phyloP scores from a whole-genome alignment of 2,329 filamentous ascomycete species.

The Colletotrichum tropicale region DNA sequence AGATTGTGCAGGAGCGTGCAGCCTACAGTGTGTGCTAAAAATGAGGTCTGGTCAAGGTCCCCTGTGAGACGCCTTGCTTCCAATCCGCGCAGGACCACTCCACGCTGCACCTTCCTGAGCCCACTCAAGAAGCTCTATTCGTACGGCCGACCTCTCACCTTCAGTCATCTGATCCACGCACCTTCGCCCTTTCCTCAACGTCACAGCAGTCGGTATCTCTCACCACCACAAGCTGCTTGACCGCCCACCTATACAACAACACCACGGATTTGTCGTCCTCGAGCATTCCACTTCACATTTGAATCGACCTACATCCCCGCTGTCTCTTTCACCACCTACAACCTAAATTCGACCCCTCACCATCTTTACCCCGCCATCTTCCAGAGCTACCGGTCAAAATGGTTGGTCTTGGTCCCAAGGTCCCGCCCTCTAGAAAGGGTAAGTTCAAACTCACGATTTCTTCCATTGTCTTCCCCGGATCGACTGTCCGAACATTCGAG shows the following conservation, averaged over 20 bases:
- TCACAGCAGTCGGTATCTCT: not conserved
- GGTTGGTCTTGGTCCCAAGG: constrained; percentile 56
- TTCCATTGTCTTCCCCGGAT: constrained; percentile 2
- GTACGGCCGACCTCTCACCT: constrained; percentile 3
- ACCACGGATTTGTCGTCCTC: not conserved
- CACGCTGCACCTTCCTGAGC: not conserved
- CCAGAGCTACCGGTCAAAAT: constrained; percentile 39
- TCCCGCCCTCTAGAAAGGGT: constrained; percentile 68
- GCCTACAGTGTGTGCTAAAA: not conserved
- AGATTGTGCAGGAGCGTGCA: not conserved
- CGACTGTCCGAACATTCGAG: not conserved
- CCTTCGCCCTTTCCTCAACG: constrained; percentile 18
- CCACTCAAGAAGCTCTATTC: not conserved
- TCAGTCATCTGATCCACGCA: constrained; percentile 17
- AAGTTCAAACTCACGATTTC: constrained; percentile 41
- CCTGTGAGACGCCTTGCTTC: not conserved
- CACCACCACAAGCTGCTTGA: not conserved
- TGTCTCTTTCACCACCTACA: not conserved
- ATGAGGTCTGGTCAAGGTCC: not conserved
- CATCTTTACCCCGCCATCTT: constrained; percentile 33
- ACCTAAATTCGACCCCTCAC: constrained; percentile 16
- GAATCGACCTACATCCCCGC: not conserved
- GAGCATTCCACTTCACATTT: not conserved
- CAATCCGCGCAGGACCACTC: not conserved
- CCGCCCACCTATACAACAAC: not conserved